Base-by-base conservation (phyloP, 225 moss, liverwort and hornwort genomes). In the Neckera pumila region DNA sequence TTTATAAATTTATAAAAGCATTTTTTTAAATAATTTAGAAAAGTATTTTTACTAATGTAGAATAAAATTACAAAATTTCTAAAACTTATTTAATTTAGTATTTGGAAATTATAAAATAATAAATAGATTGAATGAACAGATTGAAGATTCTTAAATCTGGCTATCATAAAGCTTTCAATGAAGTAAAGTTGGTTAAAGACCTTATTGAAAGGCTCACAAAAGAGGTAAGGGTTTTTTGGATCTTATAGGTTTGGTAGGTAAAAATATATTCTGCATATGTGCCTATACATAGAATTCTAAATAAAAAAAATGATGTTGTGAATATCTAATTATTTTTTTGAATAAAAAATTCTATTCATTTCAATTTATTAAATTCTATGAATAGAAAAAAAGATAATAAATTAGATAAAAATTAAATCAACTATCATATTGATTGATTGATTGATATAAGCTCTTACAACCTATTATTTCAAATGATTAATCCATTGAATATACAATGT, bases 131-230 rank as follows among this genome's bases (percentile, higher is more conserved):
- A 56, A 57, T 65, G 4, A 19, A 49, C 23, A 92, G 89, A 17
- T 30, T 90, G 18, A 81, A 65, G 6, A 31, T 58, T 77, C 25
- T 91, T 1, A 91, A 89, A 88, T 36, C 42, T 28, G 4, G 53
- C 1, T 93, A 62, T 84, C 88, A 91, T 47, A 86, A 93, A 21
- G 84, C 49, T 25, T 83, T 79, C 14, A 89, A 86, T 40, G 84
- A 91, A 81, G 53, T 93, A 7, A 59, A 79, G 20, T 36, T 63
- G 4, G 2, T 76, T 9, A 91, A 91, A 84, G 53, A 86, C 26
- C 11, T 76, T 9, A 86, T 93, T 77, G 31, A 84, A 51, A 89
- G 27, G 15, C 81, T 91, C 4, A 76, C 25, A 19, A 9, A 84
- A 76, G 91, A 93, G 8, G 91, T 91, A 81, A 5, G 3, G 1